phyloP scores from a whole-genome alignment of 495 filamentous ascomycete genomes.

The Tetracladium setigerum region DNA sequence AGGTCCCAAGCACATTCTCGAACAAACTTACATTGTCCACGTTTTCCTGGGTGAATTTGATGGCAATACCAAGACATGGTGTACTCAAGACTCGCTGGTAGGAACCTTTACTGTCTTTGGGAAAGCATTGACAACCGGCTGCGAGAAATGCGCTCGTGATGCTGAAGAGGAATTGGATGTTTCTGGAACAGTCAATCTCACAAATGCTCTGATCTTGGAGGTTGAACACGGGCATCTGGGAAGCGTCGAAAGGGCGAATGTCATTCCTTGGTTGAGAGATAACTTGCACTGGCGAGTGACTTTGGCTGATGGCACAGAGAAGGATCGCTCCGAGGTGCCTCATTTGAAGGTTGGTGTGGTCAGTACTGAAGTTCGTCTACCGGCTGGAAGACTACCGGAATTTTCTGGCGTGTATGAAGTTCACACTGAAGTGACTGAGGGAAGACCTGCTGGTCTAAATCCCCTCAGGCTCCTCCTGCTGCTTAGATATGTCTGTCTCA shows the following conservation, averaged over 20 bases:
- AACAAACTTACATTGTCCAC: constrained; percentile 30
- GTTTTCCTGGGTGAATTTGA: constrained; percentile 33
- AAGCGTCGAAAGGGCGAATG: constrained; percentile 24
- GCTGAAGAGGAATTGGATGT: constrained; percentile 22
- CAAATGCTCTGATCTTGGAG: constrained; percentile 30
- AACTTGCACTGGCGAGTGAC: constrained; percentile 30
- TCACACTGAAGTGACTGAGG: constrained; percentile 29
- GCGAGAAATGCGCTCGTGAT: constrained; percentile 28
- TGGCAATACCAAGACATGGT: constrained; percentile 22
- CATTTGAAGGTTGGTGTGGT: constrained; percentile 29
- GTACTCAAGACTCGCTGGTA: constrained; percentile 28
- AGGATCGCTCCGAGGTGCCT: constrained; percentile 21
- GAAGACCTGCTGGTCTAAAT: constrained; percentile 27
- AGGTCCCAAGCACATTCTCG: constrained; percentile 32
- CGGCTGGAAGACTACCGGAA: constrained; percentile 18
- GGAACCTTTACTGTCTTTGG: constrained; percentile 32
- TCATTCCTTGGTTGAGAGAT: constrained; percentile 27
- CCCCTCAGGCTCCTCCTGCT: no score
- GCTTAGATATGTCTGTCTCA: no score
- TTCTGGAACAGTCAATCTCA: constrained; percentile 35
- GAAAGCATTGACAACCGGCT: constrained; percentile 19
- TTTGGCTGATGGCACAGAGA: constrained; percentile 28
- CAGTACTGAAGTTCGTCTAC: constrained; percentile 26
- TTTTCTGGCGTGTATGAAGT: constrained; percentile 28
- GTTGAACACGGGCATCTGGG: constrained; percentile 23